Evolutionary conservation across 129 eudicot genomes (phyloP).

Genomic region (Flaveria linearis): DNA sequence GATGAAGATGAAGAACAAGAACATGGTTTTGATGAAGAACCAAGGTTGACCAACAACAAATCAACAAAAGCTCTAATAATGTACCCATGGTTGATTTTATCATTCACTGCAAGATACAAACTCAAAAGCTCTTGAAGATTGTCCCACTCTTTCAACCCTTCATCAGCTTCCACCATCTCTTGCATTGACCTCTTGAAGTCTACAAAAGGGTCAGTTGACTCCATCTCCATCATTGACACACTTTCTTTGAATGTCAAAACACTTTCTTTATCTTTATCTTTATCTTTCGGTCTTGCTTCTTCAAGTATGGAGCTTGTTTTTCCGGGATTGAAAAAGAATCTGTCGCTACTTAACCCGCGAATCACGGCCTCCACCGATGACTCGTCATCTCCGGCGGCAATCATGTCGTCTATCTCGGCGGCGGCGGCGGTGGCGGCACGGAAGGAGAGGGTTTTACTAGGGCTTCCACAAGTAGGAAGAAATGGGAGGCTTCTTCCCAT

Average conservation of each 20-base stretch:
- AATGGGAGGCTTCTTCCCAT: constrained; percentile 41
- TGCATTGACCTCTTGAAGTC: constrained; percentile 83
- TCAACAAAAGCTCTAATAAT: constrained; percentile 85
- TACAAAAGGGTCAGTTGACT: constrained; percentile 63
- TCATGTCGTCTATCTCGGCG: constrained; percentile 28
- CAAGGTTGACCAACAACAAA: constrained; percentile 52
- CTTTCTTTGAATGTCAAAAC: constrained; percentile 40
- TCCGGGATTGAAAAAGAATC: constrained; percentile 77
- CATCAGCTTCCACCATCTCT: constrained; percentile 86
- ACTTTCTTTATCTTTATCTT: constrained; percentile 7
- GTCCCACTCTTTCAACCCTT: constrained; percentile 61
- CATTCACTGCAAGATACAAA: constrained; percentile 65
- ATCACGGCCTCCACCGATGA: constrained; percentile 45
- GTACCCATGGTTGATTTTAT: constrained; percentile 64
- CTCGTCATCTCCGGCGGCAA: constrained; percentile 1
- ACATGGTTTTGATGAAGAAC: constrained; percentile 30
- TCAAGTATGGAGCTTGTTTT: constrained; percentile 67
- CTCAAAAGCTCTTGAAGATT: constrained; percentile 72
- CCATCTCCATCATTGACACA: constrained; percentile 67
- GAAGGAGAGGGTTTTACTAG: constrained; percentile 71
- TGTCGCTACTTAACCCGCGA: constrained; percentile 54
- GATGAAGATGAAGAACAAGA: constrained; percentile 42
- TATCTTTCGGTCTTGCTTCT: constrained; percentile 38
- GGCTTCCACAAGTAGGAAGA: constrained; percentile 58
- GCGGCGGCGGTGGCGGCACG: constrained; percentile 41